A percentile compares a stretch with the other conserved stretches of the same genome.
These are phyloP conservation scores for Cyclotella kingstonii DNA, from an alignment of 108 stramenopile genomes.

Conservation along the genomic window DNA sequence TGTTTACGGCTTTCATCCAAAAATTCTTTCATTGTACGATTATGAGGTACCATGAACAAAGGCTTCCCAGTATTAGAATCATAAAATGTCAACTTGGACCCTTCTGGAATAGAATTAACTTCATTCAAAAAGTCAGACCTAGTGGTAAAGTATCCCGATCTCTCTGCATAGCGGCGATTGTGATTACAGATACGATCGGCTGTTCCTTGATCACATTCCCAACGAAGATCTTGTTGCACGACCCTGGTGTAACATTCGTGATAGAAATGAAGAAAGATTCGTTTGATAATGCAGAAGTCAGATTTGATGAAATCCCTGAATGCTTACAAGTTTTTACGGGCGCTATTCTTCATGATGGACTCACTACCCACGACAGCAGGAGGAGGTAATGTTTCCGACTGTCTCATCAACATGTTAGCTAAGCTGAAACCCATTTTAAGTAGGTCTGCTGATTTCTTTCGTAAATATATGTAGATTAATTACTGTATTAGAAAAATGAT, in stretches of 20 bases:
- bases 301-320: not conserved
- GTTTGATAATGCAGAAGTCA: not conserved
- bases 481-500: too few relatives aligned
- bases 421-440: too few relatives aligned
- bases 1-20: slow-evolving; percentile 59
- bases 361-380: slow-evolving; percentile 65
- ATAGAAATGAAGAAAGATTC: not conserved
- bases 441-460: too few relatives aligned
- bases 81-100: slow-evolving; percentile 58
- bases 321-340: slow-evolving; percentile 37
- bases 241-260: slow-evolving; percentile 14
- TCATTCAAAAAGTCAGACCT: slow-evolving; percentile 61
- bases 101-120: slow-evolving; percentile 17
- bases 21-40: slow-evolving; percentile 70
- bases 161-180: slow-evolving; percentile 88
- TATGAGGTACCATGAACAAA: slow-evolving; percentile 65
- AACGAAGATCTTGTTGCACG: slow-evolving; percentile 70
- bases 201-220: slow-evolving; percentile 61
- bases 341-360: slow-evolving; percentile 48
- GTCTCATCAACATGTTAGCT: too few relatives aligned
- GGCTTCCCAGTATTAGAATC: slow-evolving; percentile 84
- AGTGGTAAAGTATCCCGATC: slow-evolving; percentile 74
- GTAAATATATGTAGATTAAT: too few relatives aligned
- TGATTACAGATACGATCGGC: slow-evolving; percentile 85
- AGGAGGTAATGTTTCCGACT: too few relatives aligned